These are phyloP conservation scores for Orbilia blumenaviensis DNA, from an alignment of 2,329 filamentous ascomycete genomes.

Conservation along the genomic window DNA sequence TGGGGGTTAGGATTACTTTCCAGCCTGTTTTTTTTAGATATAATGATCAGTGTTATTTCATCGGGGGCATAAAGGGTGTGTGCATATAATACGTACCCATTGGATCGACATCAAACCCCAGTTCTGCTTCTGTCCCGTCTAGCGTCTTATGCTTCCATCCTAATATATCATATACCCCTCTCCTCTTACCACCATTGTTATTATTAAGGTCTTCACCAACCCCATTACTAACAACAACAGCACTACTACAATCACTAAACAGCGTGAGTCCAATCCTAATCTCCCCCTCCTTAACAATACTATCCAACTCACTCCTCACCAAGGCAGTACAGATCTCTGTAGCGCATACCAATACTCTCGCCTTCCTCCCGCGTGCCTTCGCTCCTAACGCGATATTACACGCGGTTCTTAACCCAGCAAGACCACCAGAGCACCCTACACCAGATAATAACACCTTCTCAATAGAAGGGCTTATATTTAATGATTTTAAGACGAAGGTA, in stretches of 20 bases:
- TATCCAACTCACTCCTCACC: constrained; percentile 73
- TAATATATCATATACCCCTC: constrained; percentile 68
- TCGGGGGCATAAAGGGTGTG: background rate
- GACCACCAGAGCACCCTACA: constrained; percentile 72
- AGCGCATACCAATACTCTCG: constrained; percentile 72
- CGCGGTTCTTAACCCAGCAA: constrained; percentile 71
- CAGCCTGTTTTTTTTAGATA: constrained; percentile 64
- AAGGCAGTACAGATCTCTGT: constrained; percentile 71
- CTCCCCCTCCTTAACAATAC: constrained; percentile 69
- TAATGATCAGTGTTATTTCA: background rate
- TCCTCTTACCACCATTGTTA: background rate
- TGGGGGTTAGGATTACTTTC: constrained; percentile 73
- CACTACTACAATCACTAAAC: constrained; percentile 77
- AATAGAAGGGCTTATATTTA: constrained; percentile 69
- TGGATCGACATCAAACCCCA: constrained; percentile 73
- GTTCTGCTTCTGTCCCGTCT: constrained; percentile 70
- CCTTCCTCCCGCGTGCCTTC: constrained; percentile 68
- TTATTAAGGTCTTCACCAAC: constrained; percentile 63
- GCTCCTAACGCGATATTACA: constrained; percentile 74
- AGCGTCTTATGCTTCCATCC: constrained; percentile 73
- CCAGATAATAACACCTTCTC: constrained; percentile 74
- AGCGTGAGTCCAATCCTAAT: constrained; percentile 72
- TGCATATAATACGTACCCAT: constrained; percentile 63
- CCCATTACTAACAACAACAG: constrained; percentile 72
- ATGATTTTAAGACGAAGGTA: constrained; percentile 69